Base-by-base conservation (phyloP, 2,329 filamentous ascomycete genomes). In the Magnaporthiopsis poae region DNA sequence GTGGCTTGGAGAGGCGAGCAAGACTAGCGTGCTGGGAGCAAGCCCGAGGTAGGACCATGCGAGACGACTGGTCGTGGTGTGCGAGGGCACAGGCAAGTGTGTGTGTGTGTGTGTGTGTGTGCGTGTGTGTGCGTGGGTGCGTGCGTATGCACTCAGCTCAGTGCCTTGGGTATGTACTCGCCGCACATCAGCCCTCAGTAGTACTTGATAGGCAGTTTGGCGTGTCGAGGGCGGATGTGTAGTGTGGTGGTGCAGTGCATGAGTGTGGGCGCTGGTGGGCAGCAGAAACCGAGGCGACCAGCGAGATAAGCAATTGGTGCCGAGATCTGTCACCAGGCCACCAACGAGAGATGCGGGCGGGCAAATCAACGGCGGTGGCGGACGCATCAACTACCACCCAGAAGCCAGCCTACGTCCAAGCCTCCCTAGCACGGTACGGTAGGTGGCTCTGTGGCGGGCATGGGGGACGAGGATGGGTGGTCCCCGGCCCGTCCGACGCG, bases 251-350 rank as follows among this genome's bases (percentile, higher is more conserved):
- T 46, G 39, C 39, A 3, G 36, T 11, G 35, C 35, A 15, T 39
- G 36, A n/a, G 46, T 52, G 60, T 25, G 60, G 21, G 27, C 31
- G 60, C 25, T 18, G 21, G 25, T 29, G 60, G 60, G 60, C 31
- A 25, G 60, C 31, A 31, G 18, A 61, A 61, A 61, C 46, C 46
- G 46, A 56, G 31, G 60, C 60, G 27, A 60, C 59, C 60, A 61
- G 60, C 5, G 60, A 61, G 61, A 62, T 62, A 62, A 62, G 61
- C 61, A 62, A 62, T 62, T 36, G 61, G 29, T 36, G 61, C 61
- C 61, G 25, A 62, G 61, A 62, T 62, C 61, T 33, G 61, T 62
- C 61, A 62, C 61, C 29, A 36, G 33, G 61, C 33, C 61, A 62
- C 39, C 33, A 12, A 21, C 46, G 21, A 56, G 9, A 25, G 46